Base-by-base conservation (phyloP, 2,329 filamentous ascomycete species). In the Alternaria viburni region DNA sequence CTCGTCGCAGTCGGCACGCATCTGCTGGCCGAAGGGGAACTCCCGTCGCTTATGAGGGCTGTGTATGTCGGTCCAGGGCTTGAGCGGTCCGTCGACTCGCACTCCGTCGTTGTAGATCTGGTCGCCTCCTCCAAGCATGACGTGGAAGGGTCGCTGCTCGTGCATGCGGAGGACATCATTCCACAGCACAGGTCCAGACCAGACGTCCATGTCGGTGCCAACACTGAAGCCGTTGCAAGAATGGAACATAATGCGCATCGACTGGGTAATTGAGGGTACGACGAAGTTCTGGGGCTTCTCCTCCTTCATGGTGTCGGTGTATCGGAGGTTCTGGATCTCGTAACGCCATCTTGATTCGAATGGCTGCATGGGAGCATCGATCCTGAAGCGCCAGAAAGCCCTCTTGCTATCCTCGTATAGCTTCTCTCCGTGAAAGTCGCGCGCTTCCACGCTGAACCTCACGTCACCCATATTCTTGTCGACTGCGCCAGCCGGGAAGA, bases 61-160 rank as follows among this genome's bases (percentile, higher is more conserved):
- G 25, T 70, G 69, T 68, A 90, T 90, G 50, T 83, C 81, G 0
- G 88, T 89, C 88, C 88, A 90, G 6, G 81, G 74, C 71, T 88
- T 88, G 66, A 98, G 82, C 1, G 95, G 95, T 0, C 94, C 95
- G 55, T 90, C 84, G 1, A 97, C 93, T 66, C 95, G 88, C 68
- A 98, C 93, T 23, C 92, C 92, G 59, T 90, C 88, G 68, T 90
- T 90, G 80, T 90, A 90, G 69, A 90, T 89, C 81, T 97, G 95
- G 76, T 98, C 95, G 62, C 95, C 95, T 61, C 95, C 95, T 56
- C 95, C 95, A 66, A 97, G 87, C 90, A 90, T 92, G 68, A 89
- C 86, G 73, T 89, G 87, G 77, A 90, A 89, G 8, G 88, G 87
- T 66, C 83, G 83, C 74, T 86, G 75, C 69, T 83, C 83, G 70